Evolutionary conservation across 345 rosid genomes (phyloP).

Genomic region (Corymbia maculata): DNA sequence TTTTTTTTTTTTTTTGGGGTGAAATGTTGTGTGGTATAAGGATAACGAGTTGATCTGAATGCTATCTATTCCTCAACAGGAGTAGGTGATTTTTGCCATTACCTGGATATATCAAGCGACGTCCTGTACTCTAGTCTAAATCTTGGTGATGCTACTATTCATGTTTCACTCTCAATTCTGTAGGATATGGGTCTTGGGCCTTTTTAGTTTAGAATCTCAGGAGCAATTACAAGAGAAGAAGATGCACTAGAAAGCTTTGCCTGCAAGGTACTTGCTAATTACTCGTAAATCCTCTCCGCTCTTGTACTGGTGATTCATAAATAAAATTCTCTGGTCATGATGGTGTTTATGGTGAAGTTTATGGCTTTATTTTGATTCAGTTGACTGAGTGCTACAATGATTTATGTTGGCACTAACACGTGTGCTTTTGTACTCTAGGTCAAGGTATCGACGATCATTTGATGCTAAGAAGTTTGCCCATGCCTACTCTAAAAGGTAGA

Average conservation of each 20-base stretch:
- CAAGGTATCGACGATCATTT: background rate
- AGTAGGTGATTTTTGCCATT: background rate
- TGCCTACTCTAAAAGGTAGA: background rate
- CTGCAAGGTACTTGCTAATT: background rate
- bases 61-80: background rate
- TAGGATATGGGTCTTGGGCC: conserved; percentile 64
- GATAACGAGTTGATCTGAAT: background rate
- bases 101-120: background rate
- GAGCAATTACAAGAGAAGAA: conserved; percentile 23
- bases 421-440: background rate
- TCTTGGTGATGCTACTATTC: background rate
- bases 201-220: conserved; percentile 34
- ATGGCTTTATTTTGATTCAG: background rate
- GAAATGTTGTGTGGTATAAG: background rate
- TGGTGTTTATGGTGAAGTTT: background rate
- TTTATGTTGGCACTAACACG: background rate
- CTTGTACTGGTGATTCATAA: background rate
- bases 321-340: background rate
- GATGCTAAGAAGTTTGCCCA: background rate
- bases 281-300: background rate
- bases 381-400: background rate
- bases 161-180: background rate
- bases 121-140: background rate
- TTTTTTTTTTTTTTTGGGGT: background rate
- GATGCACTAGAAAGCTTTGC: conserved; percentile 11